Base-by-base conservation (phyloP, 176 grass and related monocot species). In the Zoysia japonica region DNA sequence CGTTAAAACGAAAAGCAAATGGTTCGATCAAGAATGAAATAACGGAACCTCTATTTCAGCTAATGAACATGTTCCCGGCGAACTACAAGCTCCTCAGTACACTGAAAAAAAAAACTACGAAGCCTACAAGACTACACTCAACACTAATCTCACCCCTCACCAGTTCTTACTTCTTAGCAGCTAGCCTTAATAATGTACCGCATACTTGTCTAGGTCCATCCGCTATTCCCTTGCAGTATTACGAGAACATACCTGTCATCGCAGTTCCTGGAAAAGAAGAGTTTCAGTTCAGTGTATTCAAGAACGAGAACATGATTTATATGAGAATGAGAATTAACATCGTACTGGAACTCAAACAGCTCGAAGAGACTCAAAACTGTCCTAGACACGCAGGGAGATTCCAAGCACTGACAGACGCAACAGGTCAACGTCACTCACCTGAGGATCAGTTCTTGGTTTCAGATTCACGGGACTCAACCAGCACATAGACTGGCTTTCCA, bases 401-500 rank as follows among this genome's bases (percentile, higher is more conserved):
- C 36, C 15, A 66, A 44, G 47, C 46, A 53, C 39, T 13, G 62
- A 46, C 39, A 9, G 62, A 46, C 48, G 70, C 5, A 63, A 36
- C 12, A 70, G n/a, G 67, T 3, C n/a, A 50, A 39, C 51, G 40
- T 70, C 17, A 12, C 77, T 78, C 78, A 75, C 89, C 83, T 88
- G 61, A 74, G 19, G 57, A 70, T 48, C 43, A 52, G 42, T 60
- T 59, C 47, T 82, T 57, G 60, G 16, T 90, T 81, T 77, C 93
- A 47, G 70, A 89, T 70, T 90, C 84, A 44, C 81, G 85, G 52
- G 87, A 93, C 59, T 94, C 95, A 46, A 98, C 95, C 46, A 94
- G 75, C 4, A 94, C 88, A 36, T 94, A 88, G 2, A 94, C 95
- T 6, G 95, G 88, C 64, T 94, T 94, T 15, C 91, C 95, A 20